Evolutionary conservation across 345 rosid species (phyloP).

Genomic region (Corchorus olitorius): DNA sequence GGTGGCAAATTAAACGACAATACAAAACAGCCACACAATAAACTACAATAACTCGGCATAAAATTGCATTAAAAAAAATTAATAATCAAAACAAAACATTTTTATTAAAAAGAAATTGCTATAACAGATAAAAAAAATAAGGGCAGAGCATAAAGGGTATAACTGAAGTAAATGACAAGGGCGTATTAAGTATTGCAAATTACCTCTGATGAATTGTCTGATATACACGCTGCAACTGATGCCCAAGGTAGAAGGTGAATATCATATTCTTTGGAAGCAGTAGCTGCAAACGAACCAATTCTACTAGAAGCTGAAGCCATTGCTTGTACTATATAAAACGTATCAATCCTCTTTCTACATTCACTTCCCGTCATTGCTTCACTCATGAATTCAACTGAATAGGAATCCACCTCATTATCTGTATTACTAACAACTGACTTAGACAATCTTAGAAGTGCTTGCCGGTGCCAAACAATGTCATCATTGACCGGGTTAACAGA

Average conservation of each 20-base stretch:
- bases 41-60: background rate
- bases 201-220: conserved; percentile 67
- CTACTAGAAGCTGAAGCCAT: conserved; percentile 82
- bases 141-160: background rate
- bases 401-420: conserved; percentile 64
- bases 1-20: background rate
- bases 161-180: background rate
- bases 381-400: conserved; percentile 67
- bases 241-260: conserved; percentile 94
- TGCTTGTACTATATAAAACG: conserved; percentile 74
- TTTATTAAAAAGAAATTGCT: background rate
- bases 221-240: conserved; percentile 87
- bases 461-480: conserved; percentile 70
- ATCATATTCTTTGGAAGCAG: conserved; percentile 90
- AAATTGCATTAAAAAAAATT: background rate
- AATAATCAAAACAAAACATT: background rate
- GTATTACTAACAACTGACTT: conserved; percentile 37
- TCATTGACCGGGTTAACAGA: conserved; percentile 50
- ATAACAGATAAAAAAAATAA: conserved; percentile 13
- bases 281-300: conserved; percentile 74
- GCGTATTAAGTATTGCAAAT: conserved; percentile 18
- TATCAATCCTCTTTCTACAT: conserved; percentile 55
- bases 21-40: background rate
- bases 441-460: conserved; percentile 70
- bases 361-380: conserved; percentile 50